phyloP scores from a whole-genome alignment of 768 basidiomycete species.

The Tubosaeta sp. region DNA sequence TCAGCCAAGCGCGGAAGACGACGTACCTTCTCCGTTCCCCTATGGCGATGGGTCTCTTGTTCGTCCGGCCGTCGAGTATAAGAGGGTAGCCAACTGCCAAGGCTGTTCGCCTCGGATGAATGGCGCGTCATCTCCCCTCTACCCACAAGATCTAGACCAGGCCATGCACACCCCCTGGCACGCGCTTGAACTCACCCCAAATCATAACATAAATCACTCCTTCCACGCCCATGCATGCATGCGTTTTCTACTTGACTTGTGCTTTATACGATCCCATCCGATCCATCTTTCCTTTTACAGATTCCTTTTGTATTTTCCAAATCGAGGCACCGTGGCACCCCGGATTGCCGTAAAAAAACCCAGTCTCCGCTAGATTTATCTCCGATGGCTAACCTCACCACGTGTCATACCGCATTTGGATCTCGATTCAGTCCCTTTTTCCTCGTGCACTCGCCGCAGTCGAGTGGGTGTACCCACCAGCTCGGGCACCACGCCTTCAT shows the following conservation, averaged over 20 bases:
- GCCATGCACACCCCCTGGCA: constrained; percentile 11
- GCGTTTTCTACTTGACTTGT: neutral
- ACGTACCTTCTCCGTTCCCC: constrained; percentile 17
- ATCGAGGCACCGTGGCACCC: constrained; percentile 25
- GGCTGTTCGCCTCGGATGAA: constrained; percentile 17
- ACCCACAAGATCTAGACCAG: constrained; percentile 25
- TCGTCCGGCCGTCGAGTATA: constrained; percentile 14
- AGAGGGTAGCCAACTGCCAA: constrained; percentile 11
- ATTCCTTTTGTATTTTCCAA: constrained; percentile 16
- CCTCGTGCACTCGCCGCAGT: constrained; percentile 22
- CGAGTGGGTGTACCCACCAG: constrained; percentile 7
- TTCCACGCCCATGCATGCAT: constrained; percentile 23
- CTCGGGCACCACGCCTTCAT: constrained; percentile 17
- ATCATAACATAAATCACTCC: constrained; percentile 14
- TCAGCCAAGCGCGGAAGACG: constrained; percentile 9
- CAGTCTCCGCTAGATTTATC: constrained; percentile 29
- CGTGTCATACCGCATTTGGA: constrained; percentile 21
- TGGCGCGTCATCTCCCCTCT: constrained; percentile 19
- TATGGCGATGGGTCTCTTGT: constrained; percentile 5
- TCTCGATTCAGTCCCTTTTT: constrained; percentile 14
- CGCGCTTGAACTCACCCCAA: constrained; percentile 19
- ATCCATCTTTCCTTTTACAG: constrained; percentile 14
- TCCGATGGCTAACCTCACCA: constrained; percentile 19
- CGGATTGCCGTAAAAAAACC: constrained; percentile 25
- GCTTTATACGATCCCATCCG: constrained; percentile 8